These are phyloP conservation scores for Halophytophthora polymorphica DNA, from an alignment of 352 stramenopile species.

Conservation along the genomic window DNA sequence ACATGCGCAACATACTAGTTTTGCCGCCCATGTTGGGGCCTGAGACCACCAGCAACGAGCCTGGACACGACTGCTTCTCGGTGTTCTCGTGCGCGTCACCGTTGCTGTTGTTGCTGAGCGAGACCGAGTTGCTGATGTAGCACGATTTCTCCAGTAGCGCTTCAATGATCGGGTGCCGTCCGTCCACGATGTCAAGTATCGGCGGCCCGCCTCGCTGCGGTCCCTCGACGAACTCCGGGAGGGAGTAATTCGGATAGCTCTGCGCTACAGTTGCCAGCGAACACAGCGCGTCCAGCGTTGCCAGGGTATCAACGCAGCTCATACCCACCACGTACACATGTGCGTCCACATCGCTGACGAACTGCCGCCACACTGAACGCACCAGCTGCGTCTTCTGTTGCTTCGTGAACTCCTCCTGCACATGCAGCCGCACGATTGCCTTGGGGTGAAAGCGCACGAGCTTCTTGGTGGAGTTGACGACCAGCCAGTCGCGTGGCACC, in stretches of 20 bases:
- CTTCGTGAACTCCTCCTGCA: conserved; percentile 27
- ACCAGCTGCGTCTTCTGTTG: conserved; percentile 34
- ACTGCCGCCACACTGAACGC: conserved; percentile 35
- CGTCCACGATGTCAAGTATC: conserved; percentile 43
- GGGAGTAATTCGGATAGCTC: conserved; percentile 42
- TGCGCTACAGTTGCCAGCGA: conserved; percentile 50
- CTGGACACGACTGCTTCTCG: no score
- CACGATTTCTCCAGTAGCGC: conserved; percentile 23
- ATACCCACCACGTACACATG: conserved; percentile 40
- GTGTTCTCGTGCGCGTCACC: no score
- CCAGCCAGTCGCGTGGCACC: conserved; percentile 36
- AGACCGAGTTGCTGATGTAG: conserved; percentile 39
- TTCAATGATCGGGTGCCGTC: conserved; percentile 62
- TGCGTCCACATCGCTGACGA: conserved; percentile 30
- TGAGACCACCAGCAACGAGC: conserved; percentile 49
- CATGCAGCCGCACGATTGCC: conserved; percentile 32
- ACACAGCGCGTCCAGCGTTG: conserved; percentile 57
- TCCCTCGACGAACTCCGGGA: conserved; percentile 29
- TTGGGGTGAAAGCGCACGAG: conserved; percentile 39
- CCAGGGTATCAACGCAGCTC: conserved; percentile 39
- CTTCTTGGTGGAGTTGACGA: conserved; percentile 46
- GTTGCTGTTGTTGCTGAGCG: conserved; percentile 12
- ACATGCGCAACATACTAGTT: conserved; percentile 61
- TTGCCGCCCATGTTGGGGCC: conserved; percentile 87
- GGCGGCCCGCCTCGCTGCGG: conserved; percentile 8